Conservation (phyloP, 1,284 basidiomycete species). For the Leccinum subspadiceum region DNA sequence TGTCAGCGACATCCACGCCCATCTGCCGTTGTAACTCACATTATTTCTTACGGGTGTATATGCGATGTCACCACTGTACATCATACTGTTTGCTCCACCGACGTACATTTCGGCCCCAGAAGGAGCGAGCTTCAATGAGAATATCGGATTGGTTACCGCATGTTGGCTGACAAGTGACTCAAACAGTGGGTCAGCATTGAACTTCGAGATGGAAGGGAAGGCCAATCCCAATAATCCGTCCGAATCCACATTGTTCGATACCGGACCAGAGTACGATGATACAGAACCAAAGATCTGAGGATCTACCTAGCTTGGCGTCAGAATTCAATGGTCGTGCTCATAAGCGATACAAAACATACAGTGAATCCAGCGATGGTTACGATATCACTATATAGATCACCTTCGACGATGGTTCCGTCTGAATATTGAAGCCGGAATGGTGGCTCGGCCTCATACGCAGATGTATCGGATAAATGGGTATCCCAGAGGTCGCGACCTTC, state of each 20-base stretch:
- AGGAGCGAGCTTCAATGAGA: not conserved
- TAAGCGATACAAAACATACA: not conserved
- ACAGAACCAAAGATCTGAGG: not conserved
- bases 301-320: not conserved
- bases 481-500: not conserved
- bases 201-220: not conserved
- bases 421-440: not conserved
- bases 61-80: not conserved
- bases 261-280: not conserved
- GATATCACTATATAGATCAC: not conserved
- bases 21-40: not conserved
- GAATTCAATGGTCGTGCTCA: not conserved
- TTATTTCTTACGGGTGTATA: not conserved
- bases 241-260: not conserved
- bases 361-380: not conserved
- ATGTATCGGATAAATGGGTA: not conserved
- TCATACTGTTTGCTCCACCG: not conserved
- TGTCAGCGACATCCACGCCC: not conserved
- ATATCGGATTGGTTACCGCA: not conserved
- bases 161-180: not conserved
- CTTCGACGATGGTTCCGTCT: not conserved
- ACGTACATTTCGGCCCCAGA: not conserved
- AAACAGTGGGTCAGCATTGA: not conserved
- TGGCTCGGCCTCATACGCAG: not conserved
- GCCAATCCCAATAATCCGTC: not conserved